phyloP scores from a whole-genome alignment of 192 early-diverging fungal species.

The Diversispora epigaea region DNA sequence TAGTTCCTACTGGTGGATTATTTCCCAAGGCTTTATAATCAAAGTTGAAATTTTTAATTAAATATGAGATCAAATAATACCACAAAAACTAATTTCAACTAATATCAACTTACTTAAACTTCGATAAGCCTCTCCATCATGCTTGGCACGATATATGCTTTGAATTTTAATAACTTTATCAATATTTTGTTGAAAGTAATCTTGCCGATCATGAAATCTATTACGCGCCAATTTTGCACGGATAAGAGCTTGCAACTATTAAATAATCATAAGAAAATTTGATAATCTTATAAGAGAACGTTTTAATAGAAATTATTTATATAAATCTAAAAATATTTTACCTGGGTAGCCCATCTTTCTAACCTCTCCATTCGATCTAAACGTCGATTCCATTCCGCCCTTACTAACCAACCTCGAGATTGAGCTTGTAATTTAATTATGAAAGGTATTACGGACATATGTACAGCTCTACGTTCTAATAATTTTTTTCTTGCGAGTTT shows the following conservation, averaged over 20 bases:
- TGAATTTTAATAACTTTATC: constrained; percentile 82
- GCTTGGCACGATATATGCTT: constrained; percentile 63
- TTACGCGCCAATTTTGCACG: constrained; percentile 58
- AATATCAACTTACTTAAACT: constrained; percentile 54
- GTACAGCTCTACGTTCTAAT: constrained; percentile 41
- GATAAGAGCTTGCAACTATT: constrained; percentile 55
- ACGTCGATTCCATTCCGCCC: constrained; percentile 20
- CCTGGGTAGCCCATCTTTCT: constrained; percentile 24
- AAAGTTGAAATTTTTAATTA: neutral
- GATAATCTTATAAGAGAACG: neutral
- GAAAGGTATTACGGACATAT: constrained; percentile 9
- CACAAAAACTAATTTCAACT: neutral
- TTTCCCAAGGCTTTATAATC: constrained; percentile 53
- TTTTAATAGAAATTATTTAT: neutral
- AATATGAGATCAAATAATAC: too few relatives aligned
- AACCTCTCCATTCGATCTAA: constrained; percentile 6
- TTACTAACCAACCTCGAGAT: constrained; percentile 21
- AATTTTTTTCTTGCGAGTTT: constrained; percentile 40
- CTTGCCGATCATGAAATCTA: constrained; percentile 51
- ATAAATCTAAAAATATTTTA: neutral
- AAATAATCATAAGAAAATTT: neutral
- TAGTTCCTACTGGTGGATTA: constrained; percentile 76
- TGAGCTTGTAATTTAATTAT: constrained; percentile 23
- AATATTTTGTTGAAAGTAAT: constrained; percentile 62
- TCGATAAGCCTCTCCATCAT: constrained; percentile 65